These are phyloP conservation scores for Brassica hybrid DNA, from an alignment of 441 rosid genomes.

Conservation along the genomic window DNA sequence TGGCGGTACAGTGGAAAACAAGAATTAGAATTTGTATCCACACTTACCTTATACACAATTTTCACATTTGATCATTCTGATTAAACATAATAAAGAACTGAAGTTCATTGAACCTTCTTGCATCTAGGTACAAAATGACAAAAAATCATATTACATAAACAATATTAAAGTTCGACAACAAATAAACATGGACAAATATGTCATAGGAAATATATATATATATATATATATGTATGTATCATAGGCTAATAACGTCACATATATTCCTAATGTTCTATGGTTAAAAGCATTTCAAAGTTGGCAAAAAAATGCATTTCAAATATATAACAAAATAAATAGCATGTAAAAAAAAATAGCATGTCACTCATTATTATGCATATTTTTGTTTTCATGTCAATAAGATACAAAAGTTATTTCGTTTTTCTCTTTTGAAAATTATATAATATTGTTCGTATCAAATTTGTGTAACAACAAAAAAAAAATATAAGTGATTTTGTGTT, in stretches of 20 bases:
- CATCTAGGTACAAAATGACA: slow-evolving; percentile 8
- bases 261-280: too few species aligned
- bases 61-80: slow-evolving; percentile 7
- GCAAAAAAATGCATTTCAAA: too few species aligned
- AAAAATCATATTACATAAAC: not conserved
- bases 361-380: not conserved
- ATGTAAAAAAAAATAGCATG: not conserved
- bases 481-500: not conserved
- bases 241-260: not conserved
- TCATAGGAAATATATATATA: too few species aligned
- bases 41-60: not conserved
- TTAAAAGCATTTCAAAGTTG: too few species aligned
- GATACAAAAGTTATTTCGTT: not conserved
- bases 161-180: not conserved
- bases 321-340: too few species aligned
- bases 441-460: too few species aligned
- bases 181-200: not conserved
- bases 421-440: not conserved
- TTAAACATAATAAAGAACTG: not conserved
- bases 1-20: slow-evolving; percentile 1
- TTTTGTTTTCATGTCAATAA: not conserved
- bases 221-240: not conserved
- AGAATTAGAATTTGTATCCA: not conserved
- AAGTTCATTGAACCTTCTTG: slow-evolving; percentile 17
- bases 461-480: not conserved